phyloP scores from a whole-genome alignment of 768 basidiomycete genomes.

The Russula griseocarnosa region DNA sequence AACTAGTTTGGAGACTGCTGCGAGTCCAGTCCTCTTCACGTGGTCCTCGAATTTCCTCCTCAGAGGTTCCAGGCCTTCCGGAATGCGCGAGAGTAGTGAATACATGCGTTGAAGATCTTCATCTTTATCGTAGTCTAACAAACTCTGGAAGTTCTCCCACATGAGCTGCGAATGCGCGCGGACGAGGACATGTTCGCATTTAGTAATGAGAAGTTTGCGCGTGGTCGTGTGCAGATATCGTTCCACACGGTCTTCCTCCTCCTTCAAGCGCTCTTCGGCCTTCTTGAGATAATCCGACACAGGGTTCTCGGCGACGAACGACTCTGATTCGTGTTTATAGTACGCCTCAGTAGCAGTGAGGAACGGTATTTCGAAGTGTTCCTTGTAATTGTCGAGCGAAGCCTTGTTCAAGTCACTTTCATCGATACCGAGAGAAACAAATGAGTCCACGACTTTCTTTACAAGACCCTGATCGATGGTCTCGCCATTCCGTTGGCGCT shows the following conservation, averaged over 20 bases:
- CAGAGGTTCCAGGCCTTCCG: constrained; percentile 84
- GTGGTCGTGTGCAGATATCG: constrained; percentile 89
- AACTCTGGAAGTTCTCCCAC: constrained; percentile 88
- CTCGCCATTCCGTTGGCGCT: constrained; percentile 91
- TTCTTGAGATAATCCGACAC: constrained; percentile 95
- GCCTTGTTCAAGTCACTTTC: constrained; percentile 88
- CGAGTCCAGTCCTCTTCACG: constrained; percentile 85
- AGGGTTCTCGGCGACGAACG: constrained; percentile 82
- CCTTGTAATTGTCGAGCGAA: constrained; percentile 89
- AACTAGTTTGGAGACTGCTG: constrained; percentile 69
- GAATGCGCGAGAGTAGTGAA: constrained; percentile 82
- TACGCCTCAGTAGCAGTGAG: constrained; percentile 84
- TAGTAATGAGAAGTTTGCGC: constrained; percentile 69
- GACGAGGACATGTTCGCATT: constrained; percentile 91
- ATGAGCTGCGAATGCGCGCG: constrained; percentile 77
- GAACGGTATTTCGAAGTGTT: constrained; percentile 88
- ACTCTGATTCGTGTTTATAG: constrained; percentile 88
- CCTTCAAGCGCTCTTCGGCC: constrained; percentile 85
- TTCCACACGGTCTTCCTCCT: constrained; percentile 95
- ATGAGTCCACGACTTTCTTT: constrained; percentile 92
- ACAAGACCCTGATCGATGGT: constrained; percentile 88
- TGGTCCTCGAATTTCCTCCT: constrained; percentile 92
- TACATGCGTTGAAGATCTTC: constrained; percentile 97
- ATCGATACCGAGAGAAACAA: constrained; percentile 92
- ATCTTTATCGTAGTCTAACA: constrained; percentile 91